A percentile compares a stretch with the other conserved stretches of the same genome.
Evolutionary conservation across 2,329 filamentous ascomycete genomes (phyloP).

Genomic region (Apiospora arundinis): DNA sequence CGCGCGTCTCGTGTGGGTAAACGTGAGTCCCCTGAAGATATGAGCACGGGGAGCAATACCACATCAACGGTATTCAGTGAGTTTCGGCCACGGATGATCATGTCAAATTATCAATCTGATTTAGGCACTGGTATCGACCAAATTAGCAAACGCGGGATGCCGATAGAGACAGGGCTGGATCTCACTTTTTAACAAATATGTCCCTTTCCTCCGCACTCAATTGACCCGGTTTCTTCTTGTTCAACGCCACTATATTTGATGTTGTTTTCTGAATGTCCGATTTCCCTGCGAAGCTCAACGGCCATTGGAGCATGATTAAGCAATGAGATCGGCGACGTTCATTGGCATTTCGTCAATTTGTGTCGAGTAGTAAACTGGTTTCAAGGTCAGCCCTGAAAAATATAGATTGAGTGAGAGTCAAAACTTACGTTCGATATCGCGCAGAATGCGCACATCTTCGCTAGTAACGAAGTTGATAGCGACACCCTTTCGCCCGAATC

Average conservation of each 20-base stretch:
- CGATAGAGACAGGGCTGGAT: slow-evolving; percentile 7
- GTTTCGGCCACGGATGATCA: background rate
- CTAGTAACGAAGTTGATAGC: slow-evolving; percentile 99
- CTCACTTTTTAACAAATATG: slow-evolving; percentile 21
- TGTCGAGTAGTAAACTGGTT: slow-evolving; percentile 86
- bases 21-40: background rate
- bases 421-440: slow-evolving; percentile 88
- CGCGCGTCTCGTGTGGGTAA: background rate
- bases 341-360: slow-evolving; percentile 99
- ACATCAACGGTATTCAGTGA: background rate
- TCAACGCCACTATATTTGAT: slow-evolving; percentile 5
- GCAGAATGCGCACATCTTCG: slow-evolving; percentile 95
- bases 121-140: slow-evolving; percentile 12
- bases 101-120: slow-evolving; percentile 25
- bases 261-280: background rate
- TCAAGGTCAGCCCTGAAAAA: slow-evolving; percentile 21
- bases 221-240: slow-evolving; percentile 11
- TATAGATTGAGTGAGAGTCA: background rate
- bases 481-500: slow-evolving; percentile 99
- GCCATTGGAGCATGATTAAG: slow-evolving; percentile 43
- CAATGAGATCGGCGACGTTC: slow-evolving; percentile 76
- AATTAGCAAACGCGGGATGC: background rate
- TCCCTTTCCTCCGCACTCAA: slow-evolving; percentile 20
- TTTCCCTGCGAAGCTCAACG: background rate
- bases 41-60: background rate